A percentile compares a stretch with the other conserved stretches of the same genome.
Conservation (phyloP, 768 basidiomycete genomes). For the Lactarius quietus region DNA sequence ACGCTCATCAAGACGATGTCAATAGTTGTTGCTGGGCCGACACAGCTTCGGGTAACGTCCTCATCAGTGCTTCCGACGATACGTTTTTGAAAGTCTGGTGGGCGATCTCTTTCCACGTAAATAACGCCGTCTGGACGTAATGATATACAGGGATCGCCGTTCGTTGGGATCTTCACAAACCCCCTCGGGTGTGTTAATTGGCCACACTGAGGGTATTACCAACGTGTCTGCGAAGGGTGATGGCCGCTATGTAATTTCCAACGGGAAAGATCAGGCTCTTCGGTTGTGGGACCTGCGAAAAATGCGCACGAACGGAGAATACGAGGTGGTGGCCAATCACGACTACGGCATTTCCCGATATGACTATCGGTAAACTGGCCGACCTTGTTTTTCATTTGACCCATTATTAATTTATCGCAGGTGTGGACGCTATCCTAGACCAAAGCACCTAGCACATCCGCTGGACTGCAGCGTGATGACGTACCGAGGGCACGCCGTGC, state of each 20-base stretch:
- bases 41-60: constrained; percentile 84
- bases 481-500: constrained; percentile 86
- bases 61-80: constrained; percentile 95
- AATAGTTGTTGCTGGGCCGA: constrained; percentile 98
- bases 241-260: constrained; percentile 91
- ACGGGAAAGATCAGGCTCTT: constrained; percentile 92
- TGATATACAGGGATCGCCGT: constrained; percentile 45
- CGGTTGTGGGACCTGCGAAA: constrained; percentile 92
- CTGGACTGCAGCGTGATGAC: constrained; percentile 94
- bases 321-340: constrained; percentile 47
- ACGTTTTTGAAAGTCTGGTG: constrained; percentile 94
- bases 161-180: constrained; percentile 50
- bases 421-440: constrained; percentile 62
- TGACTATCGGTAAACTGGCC: constrained; percentile 72
- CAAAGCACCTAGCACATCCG: constrained; percentile 65
- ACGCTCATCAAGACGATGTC: constrained; percentile 87
- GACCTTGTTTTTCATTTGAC: background rate
- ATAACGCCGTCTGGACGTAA: background rate
- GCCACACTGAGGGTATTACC: constrained; percentile 95
- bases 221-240: constrained; percentile 95
- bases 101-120: constrained; percentile 20
- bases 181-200: constrained; percentile 90
- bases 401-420: constrained; percentile 36
- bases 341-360: constrained; percentile 58
- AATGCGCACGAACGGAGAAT: constrained; percentile 76